A percentile compares a stretch with the other conserved stretches of the same genome.
These are phyloP conservation scores for Alternaria angustiovoidea DNA, from an alignment of 2,329 filamentous ascomycete species.

Conservation along the genomic window DNA sequence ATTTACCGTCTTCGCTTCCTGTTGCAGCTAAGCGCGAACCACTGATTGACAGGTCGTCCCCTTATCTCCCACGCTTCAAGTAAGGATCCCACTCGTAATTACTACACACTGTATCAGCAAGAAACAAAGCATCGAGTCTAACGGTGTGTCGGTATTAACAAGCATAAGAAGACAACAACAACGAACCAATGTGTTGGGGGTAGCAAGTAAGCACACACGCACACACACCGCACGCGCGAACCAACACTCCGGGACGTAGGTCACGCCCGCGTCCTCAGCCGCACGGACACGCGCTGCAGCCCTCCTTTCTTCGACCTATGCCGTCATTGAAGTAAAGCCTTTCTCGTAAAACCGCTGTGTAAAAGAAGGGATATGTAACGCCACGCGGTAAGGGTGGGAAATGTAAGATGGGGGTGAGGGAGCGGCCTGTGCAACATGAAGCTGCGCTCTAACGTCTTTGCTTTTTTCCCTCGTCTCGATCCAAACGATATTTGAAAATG, in stretches of 20 bases:
- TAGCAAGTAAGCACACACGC: not conserved
- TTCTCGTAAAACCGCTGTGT: slow-evolving; percentile 14
- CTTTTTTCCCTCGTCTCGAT: slow-evolving; percentile 18
- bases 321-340: slow-evolving; percentile 7
- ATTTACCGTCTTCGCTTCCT: slow-evolving; percentile 1
- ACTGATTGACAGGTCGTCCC: slow-evolving; percentile 8
- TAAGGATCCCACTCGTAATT: slow-evolving; percentile 9
- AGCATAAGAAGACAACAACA: slow-evolving; percentile 5
- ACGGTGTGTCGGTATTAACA: not conserved
- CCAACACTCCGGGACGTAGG: slow-evolving; percentile 7
- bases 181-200: slow-evolving; percentile 4
- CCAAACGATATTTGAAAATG: slow-evolving; percentile 11
- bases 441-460: slow-evolving; percentile 22
- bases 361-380: slow-evolving; percentile 21
- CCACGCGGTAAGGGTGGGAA: slow-evolving; percentile 18
- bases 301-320: slow-evolving; percentile 5
- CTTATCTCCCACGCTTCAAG: slow-evolving; percentile 10
- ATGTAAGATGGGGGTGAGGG: slow-evolving; percentile 12
- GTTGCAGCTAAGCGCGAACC: slow-evolving; percentile 14
- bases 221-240: not conserved
- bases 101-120: slow-evolving; percentile 6
- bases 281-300: not conserved
- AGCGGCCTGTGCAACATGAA: slow-evolving; percentile 19
- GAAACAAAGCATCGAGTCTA: slow-evolving; percentile 6
- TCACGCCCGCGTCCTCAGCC: slow-evolving; percentile 10